A percentile compares a stretch with the other conserved stretches of the same genome.
These are phyloP conservation scores for Tricholoma bakamatsutake DNA, from an alignment of 768 basidiomycete species.

Conservation along the genomic window DNA sequence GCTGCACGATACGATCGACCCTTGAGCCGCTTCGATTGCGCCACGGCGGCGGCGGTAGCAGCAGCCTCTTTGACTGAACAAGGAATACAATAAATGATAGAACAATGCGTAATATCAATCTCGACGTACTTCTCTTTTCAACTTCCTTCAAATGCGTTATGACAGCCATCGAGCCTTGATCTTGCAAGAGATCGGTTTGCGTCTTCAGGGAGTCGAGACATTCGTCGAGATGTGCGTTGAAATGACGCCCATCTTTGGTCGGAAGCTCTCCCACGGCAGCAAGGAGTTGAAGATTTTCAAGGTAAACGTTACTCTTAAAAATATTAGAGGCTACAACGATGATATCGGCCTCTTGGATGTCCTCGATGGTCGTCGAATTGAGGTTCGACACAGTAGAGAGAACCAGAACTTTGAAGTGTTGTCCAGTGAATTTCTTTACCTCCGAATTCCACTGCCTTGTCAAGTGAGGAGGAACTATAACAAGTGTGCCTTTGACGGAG, in stretches of 20 bases:
- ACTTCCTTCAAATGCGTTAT: constrained; percentile 59
- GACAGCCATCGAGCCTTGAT: constrained; percentile 58
- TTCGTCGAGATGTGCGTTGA: constrained; percentile 74
- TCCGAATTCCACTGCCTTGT: constrained; percentile 89
- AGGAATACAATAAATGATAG: constrained; percentile 1
- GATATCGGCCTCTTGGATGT: constrained; percentile 77
- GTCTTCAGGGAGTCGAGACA: constrained; percentile 48
- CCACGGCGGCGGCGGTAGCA: constrained; percentile 34
- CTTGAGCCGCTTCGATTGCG: constrained; percentile 61
- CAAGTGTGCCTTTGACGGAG: constrained; percentile 72
- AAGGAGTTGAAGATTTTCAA: constrained; percentile 69
- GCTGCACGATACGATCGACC: constrained; percentile 71
- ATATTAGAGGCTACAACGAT: constrained; percentile 81
- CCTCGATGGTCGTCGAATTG: constrained; percentile 66
- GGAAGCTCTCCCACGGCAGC: constrained; percentile 67
- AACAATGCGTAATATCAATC: background rate
- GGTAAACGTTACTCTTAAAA: constrained; percentile 74
- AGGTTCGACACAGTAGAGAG: constrained; percentile 66
- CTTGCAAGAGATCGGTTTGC: constrained; percentile 66
- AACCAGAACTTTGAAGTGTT: constrained; percentile 55
- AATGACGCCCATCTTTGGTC: constrained; percentile 79
- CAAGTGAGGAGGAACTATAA: constrained; percentile 87
- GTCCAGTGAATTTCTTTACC: constrained; percentile 71
- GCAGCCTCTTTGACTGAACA: constrained; percentile 45
- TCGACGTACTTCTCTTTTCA: constrained; percentile 48